These are phyloP conservation scores for Entomortierella lignicola DNA, from an alignment of 192 early-diverging fungal species.

Conservation along the genomic window DNA sequence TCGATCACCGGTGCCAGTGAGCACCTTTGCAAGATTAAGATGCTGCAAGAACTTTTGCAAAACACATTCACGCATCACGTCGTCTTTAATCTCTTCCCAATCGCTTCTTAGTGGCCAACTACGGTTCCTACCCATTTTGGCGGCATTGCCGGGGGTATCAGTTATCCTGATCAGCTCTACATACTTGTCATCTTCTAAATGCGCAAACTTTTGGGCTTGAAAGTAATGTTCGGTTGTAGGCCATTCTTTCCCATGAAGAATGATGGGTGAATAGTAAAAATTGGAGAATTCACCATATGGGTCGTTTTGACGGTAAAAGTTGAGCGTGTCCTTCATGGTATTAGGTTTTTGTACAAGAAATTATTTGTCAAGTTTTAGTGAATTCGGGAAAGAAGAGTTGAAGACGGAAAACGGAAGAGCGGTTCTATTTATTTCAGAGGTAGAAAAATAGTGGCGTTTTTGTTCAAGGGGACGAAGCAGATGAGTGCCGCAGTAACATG, in stretches of 20 bases:
- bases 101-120: conserved; percentile 44
- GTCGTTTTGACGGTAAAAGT: conserved; percentile 54
- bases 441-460: neutral
- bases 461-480: neutral
- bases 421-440: neutral
- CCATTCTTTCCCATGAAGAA: conserved; percentile 29
- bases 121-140: conserved; percentile 53
- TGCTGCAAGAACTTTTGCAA: conserved; percentile 58
- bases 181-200: conserved; percentile 17
- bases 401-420: no score
- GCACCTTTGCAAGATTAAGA: conserved; percentile 27
- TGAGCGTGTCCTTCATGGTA: conserved; percentile 42
- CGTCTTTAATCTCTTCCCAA: conserved; percentile 61
- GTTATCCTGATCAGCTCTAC: conserved; percentile 31
- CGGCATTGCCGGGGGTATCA: conserved; percentile 48
- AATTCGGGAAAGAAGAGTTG: neutral
- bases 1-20: conserved; percentile 41
- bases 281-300: conserved; percentile 57
- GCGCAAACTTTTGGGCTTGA: conserved; percentile 55
- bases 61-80: conserved; percentile 51
- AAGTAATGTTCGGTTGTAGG: conserved; percentile 61
- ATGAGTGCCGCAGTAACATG: no score
- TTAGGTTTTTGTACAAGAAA: neutral
- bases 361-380: no score
- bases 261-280: conserved; percentile 50